A percentile compares a stretch with the other conserved stretches of the same genome.
Conservation (phyloP, 106 monocot genomes). For the Phalaenopsis aphrodite region DNA sequence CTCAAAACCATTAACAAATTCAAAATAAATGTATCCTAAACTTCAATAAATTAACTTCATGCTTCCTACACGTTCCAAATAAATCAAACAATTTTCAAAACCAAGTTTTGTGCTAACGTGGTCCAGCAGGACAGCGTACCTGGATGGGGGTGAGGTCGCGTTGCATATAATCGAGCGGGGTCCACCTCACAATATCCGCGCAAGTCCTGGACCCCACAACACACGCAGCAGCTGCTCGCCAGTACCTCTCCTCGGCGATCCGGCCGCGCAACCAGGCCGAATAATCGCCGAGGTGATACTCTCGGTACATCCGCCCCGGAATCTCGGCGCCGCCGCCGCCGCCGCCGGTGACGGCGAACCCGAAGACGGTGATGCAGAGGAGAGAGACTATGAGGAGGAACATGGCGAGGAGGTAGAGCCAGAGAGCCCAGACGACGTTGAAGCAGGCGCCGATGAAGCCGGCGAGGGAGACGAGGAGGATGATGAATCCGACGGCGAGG, state of each 20-base stretch:
- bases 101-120: too few relatives aligned
- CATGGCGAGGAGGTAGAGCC: constrained; percentile 81
- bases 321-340: constrained; percentile 69
- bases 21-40: too few relatives aligned
- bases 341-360: constrained; percentile 65
- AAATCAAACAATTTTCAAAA: too few relatives aligned
- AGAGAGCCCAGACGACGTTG: constrained; percentile 64
- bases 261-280: constrained; percentile 55
- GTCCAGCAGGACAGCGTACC: constrained; percentile 22
- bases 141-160: constrained; percentile 67
- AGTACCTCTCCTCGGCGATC: constrained; percentile 37
- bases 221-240: constrained; percentile 49
- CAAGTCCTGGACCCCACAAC: constrained; percentile 62
- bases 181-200: constrained; percentile 50
- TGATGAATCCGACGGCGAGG: constrained; percentile 68
- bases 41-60: too few relatives aligned
- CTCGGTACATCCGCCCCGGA: constrained; percentile 58
- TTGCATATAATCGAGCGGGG: constrained; percentile 78
- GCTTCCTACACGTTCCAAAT: too few relatives aligned
- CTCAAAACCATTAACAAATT: too few relatives aligned
- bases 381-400: constrained; percentile 63
- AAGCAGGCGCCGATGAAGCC: constrained; percentile 90
- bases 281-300: constrained; percentile 66
- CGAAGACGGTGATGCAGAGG: constrained; percentile 61
- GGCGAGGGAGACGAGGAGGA: constrained; percentile 78